Conservation (phyloP, 257 asterid species). For the Nicotiana paniculata region DNA sequence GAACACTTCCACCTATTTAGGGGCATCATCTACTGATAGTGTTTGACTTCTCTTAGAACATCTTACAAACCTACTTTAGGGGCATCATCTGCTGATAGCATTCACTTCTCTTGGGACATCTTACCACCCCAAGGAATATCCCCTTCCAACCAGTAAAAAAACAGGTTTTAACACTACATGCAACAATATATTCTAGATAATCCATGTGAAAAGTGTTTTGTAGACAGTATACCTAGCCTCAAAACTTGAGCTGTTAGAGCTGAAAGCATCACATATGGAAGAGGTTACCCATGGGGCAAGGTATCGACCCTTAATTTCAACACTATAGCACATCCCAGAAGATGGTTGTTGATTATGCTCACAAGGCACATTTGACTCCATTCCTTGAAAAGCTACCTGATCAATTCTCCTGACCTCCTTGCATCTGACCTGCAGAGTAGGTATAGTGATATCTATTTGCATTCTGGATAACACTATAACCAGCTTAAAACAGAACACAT, state of each 20-base stretch:
- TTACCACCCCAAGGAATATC: background rate
- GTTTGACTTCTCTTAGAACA: background rate
- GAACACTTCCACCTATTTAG: background rate
- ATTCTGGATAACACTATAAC: background rate
- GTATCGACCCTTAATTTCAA: slow-evolving; percentile 69
- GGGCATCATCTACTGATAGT: background rate
- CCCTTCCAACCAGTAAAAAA: background rate
- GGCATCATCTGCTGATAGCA: background rate
- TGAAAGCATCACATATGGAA: slow-evolving; percentile 60
- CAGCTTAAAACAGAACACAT: background rate
- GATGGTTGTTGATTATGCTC: slow-evolving; percentile 40
- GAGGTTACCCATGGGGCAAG: slow-evolving; percentile 84
- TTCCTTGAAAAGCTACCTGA: slow-evolving; percentile 33
- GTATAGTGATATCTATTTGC: slow-evolving; percentile 10
- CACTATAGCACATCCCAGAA: slow-evolving; percentile 58
- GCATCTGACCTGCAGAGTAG: slow-evolving; percentile 63
- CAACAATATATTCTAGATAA: background rate
- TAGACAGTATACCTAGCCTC: slow-evolving; percentile 62
- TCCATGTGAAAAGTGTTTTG: background rate
- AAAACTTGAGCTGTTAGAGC: slow-evolving; percentile 55
- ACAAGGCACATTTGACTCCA: slow-evolving; percentile 29
- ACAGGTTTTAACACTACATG: background rate
- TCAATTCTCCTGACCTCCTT: slow-evolving; percentile 75
- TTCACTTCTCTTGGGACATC: background rate
- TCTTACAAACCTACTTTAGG: background rate